Conservation (phyloP, 2,329 filamentous ascomycete species). For the Xylaria arbuscula region DNA sequence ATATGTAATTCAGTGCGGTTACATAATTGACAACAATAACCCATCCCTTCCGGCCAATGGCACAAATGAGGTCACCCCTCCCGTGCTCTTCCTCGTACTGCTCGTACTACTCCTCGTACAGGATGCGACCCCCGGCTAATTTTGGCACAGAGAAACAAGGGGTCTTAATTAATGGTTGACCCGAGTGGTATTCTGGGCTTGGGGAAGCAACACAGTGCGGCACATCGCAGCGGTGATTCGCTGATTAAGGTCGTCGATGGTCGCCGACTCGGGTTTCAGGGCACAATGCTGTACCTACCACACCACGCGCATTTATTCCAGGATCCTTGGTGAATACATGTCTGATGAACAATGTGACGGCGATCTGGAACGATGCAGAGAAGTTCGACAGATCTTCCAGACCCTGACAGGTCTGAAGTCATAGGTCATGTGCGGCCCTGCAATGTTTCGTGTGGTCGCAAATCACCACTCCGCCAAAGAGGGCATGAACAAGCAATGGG, state of each 20-base stretch:
- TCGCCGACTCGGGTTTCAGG: slow-evolving; percentile 43
- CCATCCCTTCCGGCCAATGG: slow-evolving; percentile 25
- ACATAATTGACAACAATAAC: slow-evolving; percentile 32
- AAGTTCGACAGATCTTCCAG: slow-evolving; percentile 40
- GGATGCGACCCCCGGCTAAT: slow-evolving; percentile 33
- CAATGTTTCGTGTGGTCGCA: slow-evolving; percentile 34
- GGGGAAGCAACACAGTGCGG: slow-evolving; percentile 29
- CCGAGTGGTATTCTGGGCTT: slow-evolving; percentile 12
- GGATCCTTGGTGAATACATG: slow-evolving; percentile 26
- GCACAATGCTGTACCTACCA: slow-evolving; percentile 34
- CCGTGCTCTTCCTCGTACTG: neutral
- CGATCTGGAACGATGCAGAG: slow-evolving; percentile 42
- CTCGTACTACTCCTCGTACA: slow-evolving; percentile 22
- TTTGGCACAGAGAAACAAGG: slow-evolving; percentile 37
- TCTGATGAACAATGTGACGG: slow-evolving; percentile 37
- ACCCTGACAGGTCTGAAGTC: slow-evolving; percentile 25
- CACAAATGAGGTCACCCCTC: slow-evolving; percentile 14
- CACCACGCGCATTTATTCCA: slow-evolving; percentile 25
- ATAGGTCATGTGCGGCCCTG: slow-evolving; percentile 27
- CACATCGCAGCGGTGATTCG: slow-evolving; percentile 20
- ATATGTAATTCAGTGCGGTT: slow-evolving; percentile 23
- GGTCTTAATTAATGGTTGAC: slow-evolving; percentile 14
- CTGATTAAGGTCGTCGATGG: slow-evolving; percentile 11
- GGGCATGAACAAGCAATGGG: neutral
- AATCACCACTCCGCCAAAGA: slow-evolving; percentile 12